Base-by-base conservation (phyloP, 495 filamentous ascomycete genomes). In the Penicillium alfredii region DNA sequence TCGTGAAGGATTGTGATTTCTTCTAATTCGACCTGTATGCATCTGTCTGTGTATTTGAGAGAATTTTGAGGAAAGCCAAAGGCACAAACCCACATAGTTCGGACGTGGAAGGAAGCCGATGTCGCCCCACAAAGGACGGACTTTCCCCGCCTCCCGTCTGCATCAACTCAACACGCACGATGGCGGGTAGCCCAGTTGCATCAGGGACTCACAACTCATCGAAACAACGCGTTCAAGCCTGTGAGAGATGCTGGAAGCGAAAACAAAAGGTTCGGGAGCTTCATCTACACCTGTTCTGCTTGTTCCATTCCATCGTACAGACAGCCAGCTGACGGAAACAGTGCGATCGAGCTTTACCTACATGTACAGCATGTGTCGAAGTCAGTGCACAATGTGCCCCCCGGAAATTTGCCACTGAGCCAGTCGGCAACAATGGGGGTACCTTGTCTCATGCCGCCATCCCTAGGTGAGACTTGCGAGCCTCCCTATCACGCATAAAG, bases 221-320 rank as follows among this genome's bases (percentile, higher is more conserved):
- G 21, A 25, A 27, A 23, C 32, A 40, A 19, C 46, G 46, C n/a
- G 46, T 33, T 17, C 48, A 59, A 22, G 55, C 55, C 1, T 59
- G 55, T 17, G 51, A 59, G 25, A 38, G 55, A 30, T 59, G 55
- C 33, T 55, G 55, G 51, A 59, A 59, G 23, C 51, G 51, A 27
- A 59, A 59, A 30, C 51, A 59, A 38, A 59, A 55, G 55, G 55
- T 55, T 13, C 11, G 35, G n/a, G 11, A 16, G 15, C 21, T 23
- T 23, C 21, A 9, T 23, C 21, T 9, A 23, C 5, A 23, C 21
- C 21, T 23, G 21, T 23, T 23, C 21, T 23, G 6, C 21, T 6
- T 23, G 21, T 6, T 23, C 5, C 6, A 9, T 23, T 23, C 21
- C 9, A 9, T 5, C 9, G 6, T 23, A 23, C 6, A 9, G 21